Percentiles rank a stretch among this genome's conserved stretches.
Evolutionary conservation across 257 asterid genomes (phyloP).

Genomic region (Schizonepeta tenuifolia): DNA sequence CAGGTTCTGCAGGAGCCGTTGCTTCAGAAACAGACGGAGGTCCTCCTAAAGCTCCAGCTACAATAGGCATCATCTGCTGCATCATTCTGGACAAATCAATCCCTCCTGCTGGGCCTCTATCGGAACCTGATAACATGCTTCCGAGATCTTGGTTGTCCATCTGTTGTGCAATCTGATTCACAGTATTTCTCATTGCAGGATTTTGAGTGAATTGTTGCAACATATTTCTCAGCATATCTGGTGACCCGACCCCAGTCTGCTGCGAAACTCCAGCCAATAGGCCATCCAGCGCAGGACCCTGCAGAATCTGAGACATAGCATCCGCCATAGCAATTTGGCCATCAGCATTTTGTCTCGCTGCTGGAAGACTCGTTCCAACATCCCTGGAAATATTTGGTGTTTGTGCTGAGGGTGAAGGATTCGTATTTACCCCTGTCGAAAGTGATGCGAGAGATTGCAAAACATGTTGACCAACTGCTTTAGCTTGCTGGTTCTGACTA

Average conservation of each 20-base stretch:
- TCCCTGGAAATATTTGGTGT: slow-evolving; percentile 38
- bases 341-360: slow-evolving; percentile 41
- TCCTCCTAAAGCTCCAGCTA: slow-evolving; percentile 86
- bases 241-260: slow-evolving; percentile 92
- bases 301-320: slow-evolving; percentile 80
- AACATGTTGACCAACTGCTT: slow-evolving; percentile 64
- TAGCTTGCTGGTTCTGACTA: slow-evolving; percentile 49
- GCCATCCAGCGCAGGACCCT: slow-evolving; percentile 75
- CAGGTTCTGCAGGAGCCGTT: slow-evolving; percentile 38
- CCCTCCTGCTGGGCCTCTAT: slow-evolving; percentile 70
- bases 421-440: slow-evolving; percentile 40
- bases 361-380: slow-evolving; percentile 32
- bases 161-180: slow-evolving; percentile 92
- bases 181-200: slow-evolving; percentile 84
- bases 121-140: slow-evolving; percentile 73
- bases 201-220: slow-evolving; percentile 79
- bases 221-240: slow-evolving; percentile 82
- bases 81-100: slow-evolving; percentile 85
- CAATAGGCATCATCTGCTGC: slow-evolving; percentile 99
- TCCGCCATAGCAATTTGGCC: slow-evolving; percentile 54
- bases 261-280: slow-evolving; percentile 83
- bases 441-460: slow-evolving; percentile 77
- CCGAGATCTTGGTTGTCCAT: slow-evolving; percentile 76
- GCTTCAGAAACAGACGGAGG: slow-evolving; percentile 49
- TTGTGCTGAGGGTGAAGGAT: slow-evolving; percentile 40